Evolutionary conservation across 2,329 filamentous ascomycete species (phyloP), one percentile per base, ranked within the genome.

Genomic region (Epichloe scottii): DNA sequence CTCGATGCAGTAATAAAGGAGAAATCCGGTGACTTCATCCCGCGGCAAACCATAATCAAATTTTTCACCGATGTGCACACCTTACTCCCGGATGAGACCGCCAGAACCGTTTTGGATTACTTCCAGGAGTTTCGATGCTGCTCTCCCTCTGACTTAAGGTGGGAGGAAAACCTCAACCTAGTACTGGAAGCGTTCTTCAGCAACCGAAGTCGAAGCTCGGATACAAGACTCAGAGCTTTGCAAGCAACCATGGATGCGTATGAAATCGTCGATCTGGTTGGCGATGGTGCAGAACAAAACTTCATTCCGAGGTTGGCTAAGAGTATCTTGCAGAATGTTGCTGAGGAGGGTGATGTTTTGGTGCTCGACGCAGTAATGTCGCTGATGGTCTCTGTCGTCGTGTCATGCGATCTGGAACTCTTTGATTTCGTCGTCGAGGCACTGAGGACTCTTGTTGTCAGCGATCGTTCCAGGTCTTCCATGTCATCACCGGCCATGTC

Each of bases 41-140:
- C 86, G 52, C 77, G 77, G 49, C 80, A 83, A 54, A 76, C 78
- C 17, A 80, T 86, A 48, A 77, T 89, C 64, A 69, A 74, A 19
- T 84, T 89, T 58, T 81, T 89, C 54, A 72, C 79, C 33, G 71
- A 74, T 23, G 74, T 87, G 15, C 77, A 83, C 50, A 68, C 71
- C 15, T 73, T 79, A 37, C 72, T 89, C 8, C 81, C 81, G 5
- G 81, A 89, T 60, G 76, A 77, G 4, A 78, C 80, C 8, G 82
- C 78, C 2, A 76, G 75, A 45, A 70, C 84, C 11, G 76, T 88
- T 23, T 74, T 89, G 42, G 76, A 80, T 43, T 81, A 87, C 61
- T 85, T 84, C 56, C 75, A 77, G 51, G 79, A 86, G 49, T 84
- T 85, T 56, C 74, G 83, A 44, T 82, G 80, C 58, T 85, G 86